A percentile compares a stretch with the other conserved stretches of the same genome.
phyloP scores from a whole-genome alignment of 352 stramenopile species.

The Phytophthora cajani region DNA sequence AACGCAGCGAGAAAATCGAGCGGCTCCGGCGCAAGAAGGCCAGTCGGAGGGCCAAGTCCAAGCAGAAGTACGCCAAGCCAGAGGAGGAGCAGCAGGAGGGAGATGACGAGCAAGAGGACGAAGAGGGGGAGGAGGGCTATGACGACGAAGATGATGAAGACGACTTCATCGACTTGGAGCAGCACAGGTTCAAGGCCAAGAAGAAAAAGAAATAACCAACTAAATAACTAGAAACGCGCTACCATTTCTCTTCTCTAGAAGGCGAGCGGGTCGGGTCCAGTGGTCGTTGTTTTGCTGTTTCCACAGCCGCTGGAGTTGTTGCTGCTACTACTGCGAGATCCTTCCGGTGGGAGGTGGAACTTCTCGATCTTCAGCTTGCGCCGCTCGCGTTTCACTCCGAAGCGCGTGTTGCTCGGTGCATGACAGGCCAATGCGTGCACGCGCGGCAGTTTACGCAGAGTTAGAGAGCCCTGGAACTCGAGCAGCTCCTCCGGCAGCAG shows the following conservation, averaged over 20 bases:
- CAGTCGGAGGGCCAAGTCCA: slow-evolving; percentile 57
- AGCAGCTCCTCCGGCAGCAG: slow-evolving; percentile 61
- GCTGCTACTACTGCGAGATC: slow-evolving; percentile 49
- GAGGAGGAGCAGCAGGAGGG: slow-evolving; percentile 10
- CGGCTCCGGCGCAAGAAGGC: slow-evolving; percentile 75
- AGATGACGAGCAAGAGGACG: slow-evolving; percentile 20
- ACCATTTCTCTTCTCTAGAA: slow-evolving; percentile 15
- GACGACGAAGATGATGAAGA: slow-evolving; percentile 18
- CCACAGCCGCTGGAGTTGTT: slow-evolving; percentile 10
- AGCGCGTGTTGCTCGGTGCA: slow-evolving; percentile 60
- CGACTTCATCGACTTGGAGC: slow-evolving; percentile 28
- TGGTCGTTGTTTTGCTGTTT: slow-evolving; percentile 4
- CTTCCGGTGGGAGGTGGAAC: slow-evolving; percentile 75
- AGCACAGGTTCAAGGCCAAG: slow-evolving; percentile 48
- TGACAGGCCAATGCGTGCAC: slow-evolving; percentile 65
- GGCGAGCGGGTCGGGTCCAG: slow-evolving; percentile 28
- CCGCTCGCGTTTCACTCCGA: slow-evolving; percentile 68
- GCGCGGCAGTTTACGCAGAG: slow-evolving; percentile 64
- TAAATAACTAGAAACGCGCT: background rate
- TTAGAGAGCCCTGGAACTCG: slow-evolving; percentile 68
- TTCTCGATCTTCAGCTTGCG: slow-evolving; percentile 85
- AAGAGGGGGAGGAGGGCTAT: slow-evolving; percentile 16
- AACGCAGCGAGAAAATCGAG: slow-evolving; percentile 69
- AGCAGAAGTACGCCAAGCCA: slow-evolving; percentile 57
- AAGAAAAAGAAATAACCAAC: slow-evolving; percentile 30